Evolutionary conservation across 2,329 filamentous ascomycete species (phyloP), one percentile per base, ranked within the genome.

Genomic region (Metarhizium album): DNA sequence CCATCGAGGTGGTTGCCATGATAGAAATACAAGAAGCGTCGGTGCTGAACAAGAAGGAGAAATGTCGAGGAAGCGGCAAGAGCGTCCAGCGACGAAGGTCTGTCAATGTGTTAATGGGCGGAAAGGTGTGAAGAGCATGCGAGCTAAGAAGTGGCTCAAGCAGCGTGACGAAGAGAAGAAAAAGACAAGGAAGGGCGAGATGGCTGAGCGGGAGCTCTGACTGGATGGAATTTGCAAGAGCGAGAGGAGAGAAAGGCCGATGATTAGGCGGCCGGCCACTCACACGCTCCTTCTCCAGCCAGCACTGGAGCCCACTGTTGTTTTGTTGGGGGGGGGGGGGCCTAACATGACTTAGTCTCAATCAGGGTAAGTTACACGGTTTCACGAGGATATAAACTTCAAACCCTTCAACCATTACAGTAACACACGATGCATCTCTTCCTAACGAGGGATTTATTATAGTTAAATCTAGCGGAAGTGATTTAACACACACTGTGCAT

Each of bases 1-100:
- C 82, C 82, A 85, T 85, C 58, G 80, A 77, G 42, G 78, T 80
- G 56, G 80, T 82, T 51, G 79, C 79, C 79, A 82, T 82, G 58
- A 57, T 65, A 53, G 42, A 37, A 22, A n/a, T 35, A 13, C 16
- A 37, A 29, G 29, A 47, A 20, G 20, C 20, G 40, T 24, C 7
- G 22, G 20, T 18, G 16, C n/a, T 20, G n/a, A 40, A 20, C 11
- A 24, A 42, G 35, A 43, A 14, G 42, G 7, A 45, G 13, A 38
- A 33, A 37, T 16, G 24, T 23, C 5, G 14, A 13, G 56, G 55
- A 55, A 53, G 49, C 46, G 24, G 27, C 6, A 38, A 27, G 22
- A 27, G 13, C 31, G 35, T 22, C 27, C n/a, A 53, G 46, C 22
- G 47, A 50, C 24, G 51, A 46, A 29, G 35, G 29, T 22, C 24